Percentiles rank a stretch among this genome's conserved stretches.
These are phyloP conservation scores for Kwoniella shivajii DNA, from an alignment of 1,284 basidiomycete species.

Conservation along the genomic window DNA sequence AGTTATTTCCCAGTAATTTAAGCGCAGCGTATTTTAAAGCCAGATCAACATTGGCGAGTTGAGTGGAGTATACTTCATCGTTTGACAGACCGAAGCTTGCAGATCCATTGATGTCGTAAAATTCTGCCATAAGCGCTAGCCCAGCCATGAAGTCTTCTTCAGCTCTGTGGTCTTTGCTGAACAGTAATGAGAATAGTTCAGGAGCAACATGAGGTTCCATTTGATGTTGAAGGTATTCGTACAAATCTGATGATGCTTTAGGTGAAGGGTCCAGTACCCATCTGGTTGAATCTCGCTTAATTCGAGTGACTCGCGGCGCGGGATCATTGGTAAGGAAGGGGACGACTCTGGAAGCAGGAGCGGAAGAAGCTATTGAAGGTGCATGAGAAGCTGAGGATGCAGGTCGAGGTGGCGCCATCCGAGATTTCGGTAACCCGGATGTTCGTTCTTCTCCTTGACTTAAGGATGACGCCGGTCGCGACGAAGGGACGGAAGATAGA, in stretches of 20 bases:
- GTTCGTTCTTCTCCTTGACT: constrained; percentile 32
- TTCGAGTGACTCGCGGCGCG: constrained; percentile 72
- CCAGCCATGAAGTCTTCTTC: constrained; percentile 89
- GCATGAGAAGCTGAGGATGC: constrained; percentile 31
- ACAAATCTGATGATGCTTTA: constrained; percentile 73
- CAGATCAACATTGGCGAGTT: constrained; percentile 87
- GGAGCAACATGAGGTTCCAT: constrained; percentile 83
- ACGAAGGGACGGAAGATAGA: constrained; percentile 35
- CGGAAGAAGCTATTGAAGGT: constrained; percentile 21
- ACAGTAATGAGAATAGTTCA: constrained; percentile 76
- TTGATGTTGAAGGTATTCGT: constrained; percentile 83
- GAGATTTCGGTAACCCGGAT: constrained; percentile 31
- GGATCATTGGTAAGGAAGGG: constrained; percentile 69
- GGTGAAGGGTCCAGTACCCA: constrained; percentile 74
- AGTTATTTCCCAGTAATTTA: constrained; percentile 88
- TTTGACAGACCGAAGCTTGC: constrained; percentile 61
- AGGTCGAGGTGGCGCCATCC: constrained; percentile 29
- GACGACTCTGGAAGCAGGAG: constrained; percentile 48
- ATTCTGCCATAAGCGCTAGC: constrained; percentile 70
- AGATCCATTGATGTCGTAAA: constrained; percentile 68
- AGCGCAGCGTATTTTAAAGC: constrained; percentile 93
- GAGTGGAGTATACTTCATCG: constrained; percentile 67
- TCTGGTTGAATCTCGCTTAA: constrained; percentile 74
- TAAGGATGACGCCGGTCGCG: constrained; percentile 33
- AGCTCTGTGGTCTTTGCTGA: constrained; percentile 94